These are phyloP conservation scores for Talaromyces piceae DNA, from an alignment of 2,329 filamentous ascomycete genomes.

Conservation along the genomic window DNA sequence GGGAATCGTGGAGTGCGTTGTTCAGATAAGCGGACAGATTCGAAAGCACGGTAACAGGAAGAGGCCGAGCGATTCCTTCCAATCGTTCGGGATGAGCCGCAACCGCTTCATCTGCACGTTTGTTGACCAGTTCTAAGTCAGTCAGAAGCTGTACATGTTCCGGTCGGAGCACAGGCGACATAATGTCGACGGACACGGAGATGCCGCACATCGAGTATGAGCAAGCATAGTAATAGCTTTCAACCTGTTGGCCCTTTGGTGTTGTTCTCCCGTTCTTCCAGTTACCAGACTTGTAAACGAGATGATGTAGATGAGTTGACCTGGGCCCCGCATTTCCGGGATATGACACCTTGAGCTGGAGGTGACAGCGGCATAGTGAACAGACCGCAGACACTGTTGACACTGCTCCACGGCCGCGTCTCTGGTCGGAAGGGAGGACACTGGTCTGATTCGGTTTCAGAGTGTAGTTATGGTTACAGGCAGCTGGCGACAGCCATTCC, in stretches of 20 bases:
- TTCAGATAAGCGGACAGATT: slow-evolving; percentile 53
- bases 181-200: slow-evolving; percentile 45
- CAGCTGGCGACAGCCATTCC: slow-evolving; percentile 31
- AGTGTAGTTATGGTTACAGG: slow-evolving; percentile 55
- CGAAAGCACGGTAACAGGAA: slow-evolving; percentile 48
- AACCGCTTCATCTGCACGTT: slow-evolving; percentile 48
- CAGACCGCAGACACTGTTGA: slow-evolving; percentile 57
- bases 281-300: slow-evolving; percentile 38
- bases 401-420: slow-evolving; percentile 35
- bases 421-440: slow-evolving; percentile 35
- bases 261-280: slow-evolving; percentile 20
- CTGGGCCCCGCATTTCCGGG: slow-evolving; percentile 27
- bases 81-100: slow-evolving; percentile 46
- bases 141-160: slow-evolving; percentile 46
- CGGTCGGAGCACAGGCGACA: slow-evolving; percentile 45
- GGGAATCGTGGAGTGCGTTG: slow-evolving; percentile 48
- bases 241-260: slow-evolving; percentile 28
- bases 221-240: slow-evolving; percentile 51
- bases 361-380: slow-evolving; percentile 53
- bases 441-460: slow-evolving; percentile 50
- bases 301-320: slow-evolving; percentile 55
- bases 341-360: slow-evolving; percentile 52
- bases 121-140: slow-evolving; percentile 45
- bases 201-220: slow-evolving; percentile 51
- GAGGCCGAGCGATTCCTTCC: slow-evolving; percentile 45